These are phyloP conservation scores for Chenopodium berlandieri DNA, from an alignment of 148 eudicot species.

Conservation along the genomic window DNA sequence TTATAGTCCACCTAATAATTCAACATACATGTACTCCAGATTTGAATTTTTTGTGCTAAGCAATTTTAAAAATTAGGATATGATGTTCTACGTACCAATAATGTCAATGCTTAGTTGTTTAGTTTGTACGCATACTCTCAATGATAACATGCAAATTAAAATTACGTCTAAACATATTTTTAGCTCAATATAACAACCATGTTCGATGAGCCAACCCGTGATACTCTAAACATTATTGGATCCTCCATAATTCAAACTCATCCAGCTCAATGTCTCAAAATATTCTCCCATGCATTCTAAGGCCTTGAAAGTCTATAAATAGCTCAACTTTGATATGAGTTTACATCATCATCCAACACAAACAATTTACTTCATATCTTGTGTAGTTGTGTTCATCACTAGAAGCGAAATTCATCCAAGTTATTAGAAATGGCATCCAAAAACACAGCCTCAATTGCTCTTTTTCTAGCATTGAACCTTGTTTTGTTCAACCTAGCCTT, in stretches of 20 bases:
- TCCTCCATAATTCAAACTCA: neutral
- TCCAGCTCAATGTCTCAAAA: neutral
- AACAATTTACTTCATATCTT: too few species aligned
- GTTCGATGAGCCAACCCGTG: too few species aligned
- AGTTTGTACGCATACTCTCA: neutral
- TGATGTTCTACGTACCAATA: neutral
- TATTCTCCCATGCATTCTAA: too few species aligned
- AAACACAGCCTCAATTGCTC: neutral
- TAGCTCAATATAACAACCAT: too few species aligned
- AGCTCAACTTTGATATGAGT: too few species aligned
- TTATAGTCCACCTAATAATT: too few species aligned
- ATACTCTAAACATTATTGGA: neutral
- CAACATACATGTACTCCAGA: too few species aligned
- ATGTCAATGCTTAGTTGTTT: neutral
- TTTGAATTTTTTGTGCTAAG: too few species aligned
- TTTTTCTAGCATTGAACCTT: constrained; percentile 5
- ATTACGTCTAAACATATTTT: too few species aligned
- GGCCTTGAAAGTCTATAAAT: neutral
- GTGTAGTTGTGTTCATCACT: too few species aligned
- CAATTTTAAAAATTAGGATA: too few species aligned
- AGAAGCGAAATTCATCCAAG: neutral
- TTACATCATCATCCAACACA: too few species aligned
- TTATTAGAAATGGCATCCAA: neutral
- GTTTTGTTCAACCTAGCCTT: neutral
- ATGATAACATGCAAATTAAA: neutral